Evolutionary conservation across 768 basidiomycete genomes (phyloP).

Genomic region (Fibroporia radiculosa): DNA sequence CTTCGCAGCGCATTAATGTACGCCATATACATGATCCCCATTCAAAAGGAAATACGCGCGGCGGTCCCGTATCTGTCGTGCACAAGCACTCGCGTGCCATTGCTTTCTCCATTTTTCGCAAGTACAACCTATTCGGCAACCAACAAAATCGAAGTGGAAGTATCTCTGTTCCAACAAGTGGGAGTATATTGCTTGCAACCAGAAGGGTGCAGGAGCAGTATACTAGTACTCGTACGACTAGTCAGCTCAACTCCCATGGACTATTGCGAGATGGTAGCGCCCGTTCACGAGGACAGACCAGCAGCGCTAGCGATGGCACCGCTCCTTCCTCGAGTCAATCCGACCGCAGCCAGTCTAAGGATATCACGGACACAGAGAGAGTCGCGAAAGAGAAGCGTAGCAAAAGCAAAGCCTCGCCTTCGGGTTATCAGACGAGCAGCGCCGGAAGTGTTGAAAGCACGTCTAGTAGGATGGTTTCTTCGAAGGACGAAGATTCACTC

Average conservation of each 20-base stretch:
- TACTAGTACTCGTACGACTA: constrained; percentile 68
- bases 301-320: constrained; percentile 17
- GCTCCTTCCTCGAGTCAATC: constrained; percentile 4
- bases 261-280: constrained; percentile 40
- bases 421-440: constrained; percentile 10
- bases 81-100: constrained; percentile 78
- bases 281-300: neutral
- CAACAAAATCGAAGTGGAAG: constrained; percentile 8
- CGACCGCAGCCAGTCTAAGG: constrained; percentile 15
- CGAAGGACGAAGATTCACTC: constrained; percentile 8
- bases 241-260: constrained; percentile 60
- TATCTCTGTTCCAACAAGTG: constrained; percentile 16
- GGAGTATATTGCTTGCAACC: constrained; percentile 57
- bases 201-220: constrained; percentile 73
- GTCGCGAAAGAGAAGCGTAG: constrained; percentile 22
- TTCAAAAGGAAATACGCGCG: constrained; percentile 30
- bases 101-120: constrained; percentile 74
- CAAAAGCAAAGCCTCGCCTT: constrained; percentile 15
- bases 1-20: constrained; percentile 63
- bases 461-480: constrained; percentile 6
- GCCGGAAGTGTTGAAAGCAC: constrained; percentile 13
- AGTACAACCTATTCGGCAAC: constrained; percentile 32
- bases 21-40: constrained; percentile 46
- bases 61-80: constrained; percentile 59
- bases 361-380: constrained; percentile 22